These are phyloP conservation scores for Aquanectria penicillioides DNA, from an alignment of 2,329 filamentous ascomycete genomes.

Conservation along the genomic window DNA sequence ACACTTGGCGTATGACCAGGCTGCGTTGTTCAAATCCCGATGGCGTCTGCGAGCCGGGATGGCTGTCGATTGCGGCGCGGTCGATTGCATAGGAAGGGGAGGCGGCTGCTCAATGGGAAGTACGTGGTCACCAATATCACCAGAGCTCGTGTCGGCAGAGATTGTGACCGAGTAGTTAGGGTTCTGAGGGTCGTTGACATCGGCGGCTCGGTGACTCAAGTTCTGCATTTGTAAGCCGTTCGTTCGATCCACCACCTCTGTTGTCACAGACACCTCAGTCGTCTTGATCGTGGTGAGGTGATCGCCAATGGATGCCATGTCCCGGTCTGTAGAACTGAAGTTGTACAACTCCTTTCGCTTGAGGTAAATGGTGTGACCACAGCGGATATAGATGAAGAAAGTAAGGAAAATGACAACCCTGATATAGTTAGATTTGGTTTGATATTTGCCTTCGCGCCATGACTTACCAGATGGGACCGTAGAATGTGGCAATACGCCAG, in stretches of 20 bases:
- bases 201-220: conserved; percentile 32
- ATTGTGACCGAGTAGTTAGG: conserved; percentile 61
- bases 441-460: no score
- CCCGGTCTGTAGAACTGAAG: conserved; percentile 60
- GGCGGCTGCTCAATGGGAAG: conserved; percentile 40
- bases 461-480: conserved; percentile 74
- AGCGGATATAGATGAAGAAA: conserved; percentile 71
- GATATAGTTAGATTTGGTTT: conserved; percentile 24
- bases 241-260: conserved; percentile 49
- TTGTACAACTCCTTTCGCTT: conserved; percentile 71
- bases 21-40: conserved; percentile 68
- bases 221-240: conserved; percentile 38
- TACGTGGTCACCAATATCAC: conserved; percentile 36
- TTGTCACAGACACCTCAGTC: conserved; percentile 72
- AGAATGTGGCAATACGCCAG: conserved; percentile 79
- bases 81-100: conserved; percentile 10
- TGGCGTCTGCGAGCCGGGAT: conserved; percentile 49
- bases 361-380: conserved; percentile 74
- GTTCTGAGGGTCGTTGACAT: conserved; percentile 22
- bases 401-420: conserved; percentile 71
- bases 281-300: conserved; percentile 62
- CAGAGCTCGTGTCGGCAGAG: conserved; percentile 47
- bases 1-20: conserved; percentile 77
- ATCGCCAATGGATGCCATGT: conserved; percentile 54
- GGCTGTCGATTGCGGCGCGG: conserved; percentile 34